Conservation (phyloP, 345 rosid genomes). For the Eucalyptus virginea region DNA sequence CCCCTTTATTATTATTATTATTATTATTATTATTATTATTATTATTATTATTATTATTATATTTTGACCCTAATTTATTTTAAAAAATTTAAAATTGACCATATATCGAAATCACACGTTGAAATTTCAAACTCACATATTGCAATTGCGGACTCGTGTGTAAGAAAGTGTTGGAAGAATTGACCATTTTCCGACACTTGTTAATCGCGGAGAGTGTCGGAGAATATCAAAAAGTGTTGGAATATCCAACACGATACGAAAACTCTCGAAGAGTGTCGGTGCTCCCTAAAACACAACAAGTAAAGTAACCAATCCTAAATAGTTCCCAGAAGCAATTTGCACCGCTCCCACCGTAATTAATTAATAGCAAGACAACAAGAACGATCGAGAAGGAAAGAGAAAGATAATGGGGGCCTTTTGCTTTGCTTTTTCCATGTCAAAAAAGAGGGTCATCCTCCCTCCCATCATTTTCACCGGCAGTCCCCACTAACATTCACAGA, state of each 20-base stretch:
- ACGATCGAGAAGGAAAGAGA: neutral
- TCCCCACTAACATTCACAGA: neutral
- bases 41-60: too few relatives aligned
- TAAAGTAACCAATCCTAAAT: neutral
- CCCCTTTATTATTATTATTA: too few relatives aligned
- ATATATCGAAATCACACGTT: accelerated
- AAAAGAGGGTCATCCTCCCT: neutral
- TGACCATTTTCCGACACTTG: accelerated
- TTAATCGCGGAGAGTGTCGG: accelerated
- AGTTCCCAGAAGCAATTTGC: neutral
- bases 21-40: too few relatives aligned
- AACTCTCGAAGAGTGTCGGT: too few relatives aligned
- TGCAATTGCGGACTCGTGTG: too few relatives aligned
- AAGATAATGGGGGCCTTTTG: neutral
- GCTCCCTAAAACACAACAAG: neutral
- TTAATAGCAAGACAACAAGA: neutral
- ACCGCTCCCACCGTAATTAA: neutral
- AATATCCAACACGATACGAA: too few relatives aligned
- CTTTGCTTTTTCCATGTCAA: neutral
- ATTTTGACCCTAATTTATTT: too few relatives aligned
- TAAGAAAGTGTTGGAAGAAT: too few relatives aligned
- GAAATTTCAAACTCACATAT: too few relatives aligned
- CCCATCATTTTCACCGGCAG: neutral
- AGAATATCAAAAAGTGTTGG: accelerated
- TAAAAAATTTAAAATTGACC: too few relatives aligned